Base-by-base conservation (phyloP, 2,329 filamentous ascomycete genomes). In the Didymellaceae sp. region DNA sequence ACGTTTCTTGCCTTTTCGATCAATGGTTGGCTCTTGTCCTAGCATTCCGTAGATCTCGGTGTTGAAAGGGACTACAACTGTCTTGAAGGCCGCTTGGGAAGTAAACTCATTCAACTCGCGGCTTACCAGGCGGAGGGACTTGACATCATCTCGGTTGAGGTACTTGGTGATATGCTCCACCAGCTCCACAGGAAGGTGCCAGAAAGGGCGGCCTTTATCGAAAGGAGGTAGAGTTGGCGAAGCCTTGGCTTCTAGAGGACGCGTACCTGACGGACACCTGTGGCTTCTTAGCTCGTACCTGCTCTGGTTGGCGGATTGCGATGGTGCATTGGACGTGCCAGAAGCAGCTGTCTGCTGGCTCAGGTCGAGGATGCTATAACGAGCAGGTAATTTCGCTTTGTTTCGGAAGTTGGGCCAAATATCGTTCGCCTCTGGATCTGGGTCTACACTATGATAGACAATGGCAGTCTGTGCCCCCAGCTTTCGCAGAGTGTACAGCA, bases 51-150 rank as follows among this genome's bases (percentile, higher is more conserved):
- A 87, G 18, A 89, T 81, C 57, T 86, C 82, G 1, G 83, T 80
- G 32, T 81, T 82, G 72, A 89, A 89, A 1, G 84, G 83, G 2
- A 87, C 82, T 5, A 88, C 84, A 7, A 86, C 82, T 34, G 83
- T 84, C 48, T 78, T 76, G 66, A 87, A 89, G 35, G 87, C 78
- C 31, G 78, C 74, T 30, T 77, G 75, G 0, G 84, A 85, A 2
- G 86, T 77, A 52, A 82, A 82, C 10, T 67, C 57, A 52, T 87
- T 83, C 54, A 85, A 83, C 47, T 86, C 83, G 28, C 74, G 77
- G 61, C 78, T 83, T 3, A 87, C 85, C 4, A 88, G 74, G 5
- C 86, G 82, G 69, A 89, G 77, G 22, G 73, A 77, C 66, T 84
- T 82, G 41, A 88, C 75, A 53, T 86, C 82, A 25, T 80, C 75